Evolutionary conservation across 768 basidiomycete genomes (phyloP), one percentile per base, ranked within the genome.

Genomic region (Tephrocybe sp.): DNA sequence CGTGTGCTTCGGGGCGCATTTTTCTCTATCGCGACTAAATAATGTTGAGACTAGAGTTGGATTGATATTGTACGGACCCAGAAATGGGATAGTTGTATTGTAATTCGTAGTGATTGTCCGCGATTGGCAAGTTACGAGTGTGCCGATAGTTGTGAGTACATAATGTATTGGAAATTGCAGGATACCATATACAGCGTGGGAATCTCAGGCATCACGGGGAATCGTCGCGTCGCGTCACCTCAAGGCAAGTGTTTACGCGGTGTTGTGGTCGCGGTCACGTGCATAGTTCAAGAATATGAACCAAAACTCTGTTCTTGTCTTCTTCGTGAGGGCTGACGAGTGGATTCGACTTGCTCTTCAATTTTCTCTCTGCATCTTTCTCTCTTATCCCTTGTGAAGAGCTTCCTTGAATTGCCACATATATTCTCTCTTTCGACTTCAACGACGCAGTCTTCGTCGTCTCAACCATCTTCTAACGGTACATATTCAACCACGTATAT

Each of bases 281-380:
- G 73, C 59, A 44, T 11, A 37, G 60, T 64, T 64, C 49, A 55
- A 62, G 51, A 50, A 42, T 53, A 48, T 26, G 60, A 59, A 56
- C 58, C 58, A 61, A 54, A 59, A 55, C 49, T 48, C 45, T 36
- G 48, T 45, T 66, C 65, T 67, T 63, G 64, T 65, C 48, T 56
- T 57, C 51, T 58, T 57, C 53, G 54, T 65, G 67, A 68, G 74
- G n/a, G 69, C 73, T 71, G 73, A 74, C 73, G 59, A 65, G 65
- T 62, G 57, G 46, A 42, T 46, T 58, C 52, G 58, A 61, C 61
- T 62, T 57, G 53, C 63, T 50, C 56, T 59, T 60, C 55, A 56
- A 62, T 56, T 60, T 57, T 58, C 48, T 60, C 58, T 56, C 58
- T 59, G 36, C 54, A 59, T 47, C 55, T 54, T 53, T 51, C 53